Conservation (phyloP, 306 rosid genomes). For the Gillenia trifoliata region DNA sequence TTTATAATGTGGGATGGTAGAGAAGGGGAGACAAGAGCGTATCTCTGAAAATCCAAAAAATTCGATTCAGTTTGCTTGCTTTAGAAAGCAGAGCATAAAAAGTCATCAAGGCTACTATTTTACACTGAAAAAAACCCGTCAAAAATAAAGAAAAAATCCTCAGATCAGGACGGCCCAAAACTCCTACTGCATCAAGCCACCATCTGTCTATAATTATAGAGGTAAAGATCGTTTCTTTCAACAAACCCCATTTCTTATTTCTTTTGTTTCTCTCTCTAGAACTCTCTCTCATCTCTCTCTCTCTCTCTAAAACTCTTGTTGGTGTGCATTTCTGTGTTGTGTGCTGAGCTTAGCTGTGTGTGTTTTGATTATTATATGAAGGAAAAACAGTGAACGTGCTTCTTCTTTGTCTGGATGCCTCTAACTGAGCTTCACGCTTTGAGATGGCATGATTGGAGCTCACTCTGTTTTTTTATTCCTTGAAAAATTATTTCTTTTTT, state of each 20-base stretch:
- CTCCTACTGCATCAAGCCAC: conserved; percentile 22
- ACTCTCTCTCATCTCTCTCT: neutral
- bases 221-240: conserved; percentile 37
- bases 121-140: conserved; percentile 9
- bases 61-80: conserved; percentile 46
- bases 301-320: conserved; percentile 7
- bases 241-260: conserved; percentile 9
- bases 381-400: conserved; percentile 65
- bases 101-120: conserved; percentile 6
- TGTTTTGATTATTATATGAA: conserved; percentile 48
- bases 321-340: conserved; percentile 29
- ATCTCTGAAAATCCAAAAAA: conserved; percentile 70
- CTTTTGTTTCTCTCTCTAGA: neutral
- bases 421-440: conserved; percentile 62
- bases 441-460: conserved; percentile 46
- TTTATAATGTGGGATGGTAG: conserved; percentile 16
- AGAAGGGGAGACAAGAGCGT: conserved; percentile 57
- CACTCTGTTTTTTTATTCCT: conserved; percentile 31
- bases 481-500: conserved; percentile 23
- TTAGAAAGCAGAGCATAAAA: conserved; percentile 33
- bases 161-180: conserved; percentile 33
- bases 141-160: conserved; percentile 9
- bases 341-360: conserved; percentile 64
- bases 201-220: conserved; percentile 9
- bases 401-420: conserved; percentile 50